Evolutionary conservation across 2,329 filamentous ascomycete species (phyloP).

Genomic region (Penicillium nordicum): DNA sequence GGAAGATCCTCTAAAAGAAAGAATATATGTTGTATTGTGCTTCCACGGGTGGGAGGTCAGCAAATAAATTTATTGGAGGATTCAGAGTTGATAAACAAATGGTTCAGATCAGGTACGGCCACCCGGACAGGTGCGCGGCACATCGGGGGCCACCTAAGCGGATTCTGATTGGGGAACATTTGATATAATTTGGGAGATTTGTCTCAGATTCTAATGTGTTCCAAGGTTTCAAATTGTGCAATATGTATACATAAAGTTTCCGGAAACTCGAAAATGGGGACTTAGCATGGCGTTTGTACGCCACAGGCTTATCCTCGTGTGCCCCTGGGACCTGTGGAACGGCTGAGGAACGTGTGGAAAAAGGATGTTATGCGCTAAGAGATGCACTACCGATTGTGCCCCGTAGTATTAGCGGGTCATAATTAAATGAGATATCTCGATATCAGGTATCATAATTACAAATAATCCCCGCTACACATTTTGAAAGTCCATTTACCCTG

Average conservation of each 20-base stretch:
- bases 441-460: not conserved
- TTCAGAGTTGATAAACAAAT: not conserved
- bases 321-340: slow-evolving; percentile 7
- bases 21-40: not conserved
- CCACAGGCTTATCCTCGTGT: slow-evolving; percentile 11
- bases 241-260: not conserved
- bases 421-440: not conserved
- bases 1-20: not conserved
- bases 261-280: slow-evolving; percentile 3
- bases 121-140: not conserved
- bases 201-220: not conserved
- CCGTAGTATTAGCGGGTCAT: slow-evolving; percentile 1
- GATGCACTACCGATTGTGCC: slow-evolving; percentile 6
- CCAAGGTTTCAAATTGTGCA: not conserved
- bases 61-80: slow-evolving; percentile 1
- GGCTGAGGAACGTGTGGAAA: slow-evolving; percentile 10
- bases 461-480: not conserved
- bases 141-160: not conserved
- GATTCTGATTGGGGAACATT: not conserved
- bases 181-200: not conserved
- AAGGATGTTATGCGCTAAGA: slow-evolving; percentile 3
- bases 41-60: not conserved
- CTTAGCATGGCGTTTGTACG: slow-evolving; percentile 1
- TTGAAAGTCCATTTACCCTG: not conserved
- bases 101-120: slow-evolving; percentile 1